These are phyloP conservation scores for Gastrolobium villosum DNA, from an alignment of 306 rosid species.

Conservation along the genomic window DNA sequence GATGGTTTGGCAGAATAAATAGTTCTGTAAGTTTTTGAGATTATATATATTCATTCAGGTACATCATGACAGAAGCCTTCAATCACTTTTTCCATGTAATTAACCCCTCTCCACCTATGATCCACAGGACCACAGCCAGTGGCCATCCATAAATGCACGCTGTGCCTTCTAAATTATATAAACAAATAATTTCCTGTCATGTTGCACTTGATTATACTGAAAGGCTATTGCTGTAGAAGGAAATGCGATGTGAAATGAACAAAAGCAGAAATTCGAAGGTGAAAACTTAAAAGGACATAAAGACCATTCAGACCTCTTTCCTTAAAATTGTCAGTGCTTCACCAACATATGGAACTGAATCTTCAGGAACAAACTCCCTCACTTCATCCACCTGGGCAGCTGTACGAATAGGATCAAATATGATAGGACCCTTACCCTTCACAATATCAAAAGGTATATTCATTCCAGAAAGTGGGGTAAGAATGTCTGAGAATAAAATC, in stretches of 20 bases:
- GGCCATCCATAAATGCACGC: conserved; percentile 3
- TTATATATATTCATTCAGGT: background rate
- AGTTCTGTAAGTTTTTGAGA: background rate
- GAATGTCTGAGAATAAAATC: conserved; percentile 85
- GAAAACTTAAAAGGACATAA: conserved; percentile 29
- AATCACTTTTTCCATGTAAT: conserved; percentile 4
- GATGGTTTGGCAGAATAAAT: background rate
- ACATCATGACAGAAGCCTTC: background rate
- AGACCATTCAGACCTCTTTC: conserved; percentile 66
- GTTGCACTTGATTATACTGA: background rate
- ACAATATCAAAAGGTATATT: conserved; percentile 88
- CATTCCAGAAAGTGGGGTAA: conserved; percentile 92
- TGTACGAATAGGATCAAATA: conserved; percentile 64
- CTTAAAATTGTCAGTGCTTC: conserved; percentile 75
- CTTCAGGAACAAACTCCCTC: conserved; percentile 83
- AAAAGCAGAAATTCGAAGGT: background rate
- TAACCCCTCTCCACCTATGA: conserved; percentile 5
- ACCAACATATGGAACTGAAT: conserved; percentile 84
- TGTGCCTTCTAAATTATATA: background rate
- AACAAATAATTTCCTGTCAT: background rate
- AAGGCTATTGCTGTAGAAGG: background rate
- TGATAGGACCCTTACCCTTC: conserved; percentile 87
- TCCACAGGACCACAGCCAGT: background rate
- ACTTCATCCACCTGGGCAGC: conserved; percentile 68
- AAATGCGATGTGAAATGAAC: conserved; percentile 7